A percentile compares a stretch with the other conserved stretches of the same genome.
These are phyloP conservation scores for Inga oerstediana DNA, from an alignment of 306 rosid species.

Conservation along the genomic window DNA sequence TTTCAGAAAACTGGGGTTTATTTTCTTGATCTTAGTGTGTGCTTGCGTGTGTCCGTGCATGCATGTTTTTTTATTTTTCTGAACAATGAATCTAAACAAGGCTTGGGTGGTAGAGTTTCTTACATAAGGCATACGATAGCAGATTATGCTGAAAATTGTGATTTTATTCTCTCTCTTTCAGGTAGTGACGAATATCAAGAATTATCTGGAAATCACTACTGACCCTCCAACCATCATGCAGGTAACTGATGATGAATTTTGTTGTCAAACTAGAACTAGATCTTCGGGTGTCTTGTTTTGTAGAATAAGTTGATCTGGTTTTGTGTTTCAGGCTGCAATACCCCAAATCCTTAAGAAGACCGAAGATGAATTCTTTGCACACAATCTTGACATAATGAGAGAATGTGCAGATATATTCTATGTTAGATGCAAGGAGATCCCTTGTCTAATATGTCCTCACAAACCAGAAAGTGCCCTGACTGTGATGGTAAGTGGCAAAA, in stretches of 20 bases:
- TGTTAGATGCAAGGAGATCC: constrained; percentile 51
- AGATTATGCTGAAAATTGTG: background rate
- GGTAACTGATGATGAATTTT: constrained; percentile 41
- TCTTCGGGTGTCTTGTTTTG: background rate
- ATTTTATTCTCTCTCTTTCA: constrained; percentile 33
- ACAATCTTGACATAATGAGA: constrained; percentile 43
- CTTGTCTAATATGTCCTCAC: constrained; percentile 65
- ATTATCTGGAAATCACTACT: constrained; percentile 47
- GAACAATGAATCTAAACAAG: background rate
- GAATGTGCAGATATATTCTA: constrained; percentile 49
- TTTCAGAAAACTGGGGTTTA: constrained; percentile 54
- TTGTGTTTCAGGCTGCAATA: constrained; percentile 57
- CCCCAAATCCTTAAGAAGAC: constrained; percentile 57
- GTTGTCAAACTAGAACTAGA: background rate
- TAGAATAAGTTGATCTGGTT: constrained; percentile 1
- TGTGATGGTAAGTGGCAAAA: constrained; percentile 49
- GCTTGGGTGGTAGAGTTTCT: background rate
- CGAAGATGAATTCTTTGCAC: constrained; percentile 44
- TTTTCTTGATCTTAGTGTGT: background rate
- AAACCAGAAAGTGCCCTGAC: constrained; percentile 76
- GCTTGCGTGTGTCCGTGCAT: background rate
- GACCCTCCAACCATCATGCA: constrained; percentile 65
- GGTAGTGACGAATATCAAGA: constrained; percentile 47
- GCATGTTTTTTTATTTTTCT: background rate
- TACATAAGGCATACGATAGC: background rate